A percentile compares a stretch with the other conserved stretches of the same genome.
These are phyloP conservation scores for Tulasnella sp. DNA, from an alignment of 768 basidiomycete genomes.

Conservation along the genomic window DNA sequence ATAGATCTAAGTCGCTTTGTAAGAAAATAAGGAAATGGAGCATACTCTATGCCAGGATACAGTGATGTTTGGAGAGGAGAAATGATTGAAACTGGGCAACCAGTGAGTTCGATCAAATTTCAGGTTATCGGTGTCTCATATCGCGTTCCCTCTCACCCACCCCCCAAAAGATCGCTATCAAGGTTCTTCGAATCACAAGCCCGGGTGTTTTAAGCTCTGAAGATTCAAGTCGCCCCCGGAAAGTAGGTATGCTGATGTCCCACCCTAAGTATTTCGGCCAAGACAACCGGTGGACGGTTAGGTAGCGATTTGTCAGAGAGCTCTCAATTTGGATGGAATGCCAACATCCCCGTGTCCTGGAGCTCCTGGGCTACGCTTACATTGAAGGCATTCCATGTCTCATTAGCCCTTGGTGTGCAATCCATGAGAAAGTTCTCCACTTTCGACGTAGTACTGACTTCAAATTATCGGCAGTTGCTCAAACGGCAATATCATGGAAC, in stretches of 20 bases:
- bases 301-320: background rate
- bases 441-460: background rate
- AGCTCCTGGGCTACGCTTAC: too few species aligned
- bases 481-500: slow-evolving; percentile 8
- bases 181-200: background rate
- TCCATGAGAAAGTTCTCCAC: background rate
- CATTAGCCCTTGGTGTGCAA: background rate
- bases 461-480: background rate
- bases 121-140: too few species aligned
- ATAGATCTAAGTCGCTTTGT: too few species aligned
- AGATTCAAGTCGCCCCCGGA: background rate
- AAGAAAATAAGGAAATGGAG: too few species aligned
- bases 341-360: too few species aligned
- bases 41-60: too few species aligned
- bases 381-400: too few species aligned
- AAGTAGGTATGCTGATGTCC: background rate
- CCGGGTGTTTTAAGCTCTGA: background rate
- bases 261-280: background rate
- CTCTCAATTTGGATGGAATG: too few species aligned
- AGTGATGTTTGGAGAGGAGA: too few species aligned
- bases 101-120: too few species aligned
- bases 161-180: background rate
- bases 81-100: too few species aligned
- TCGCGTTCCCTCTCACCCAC: too few species aligned
- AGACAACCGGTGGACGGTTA: background rate